phyloP scores from a whole-genome alignment of 768 basidiomycete genomes.

The Tylopilus plumbeoviolaceoides region DNA sequence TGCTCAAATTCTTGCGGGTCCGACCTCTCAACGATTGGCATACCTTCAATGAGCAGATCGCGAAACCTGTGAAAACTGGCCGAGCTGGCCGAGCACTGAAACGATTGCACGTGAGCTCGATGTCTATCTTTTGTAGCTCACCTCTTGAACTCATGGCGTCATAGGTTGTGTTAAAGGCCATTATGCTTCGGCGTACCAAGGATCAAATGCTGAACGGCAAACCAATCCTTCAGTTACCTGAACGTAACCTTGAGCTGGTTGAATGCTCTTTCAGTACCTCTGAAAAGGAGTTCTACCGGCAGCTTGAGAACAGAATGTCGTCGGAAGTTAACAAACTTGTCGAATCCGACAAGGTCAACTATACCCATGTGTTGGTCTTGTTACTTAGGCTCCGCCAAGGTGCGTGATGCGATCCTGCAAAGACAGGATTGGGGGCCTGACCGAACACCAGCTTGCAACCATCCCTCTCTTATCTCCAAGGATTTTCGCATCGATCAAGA shows the following conservation, averaged over 20 bases:
- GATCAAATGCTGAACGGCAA: constrained; percentile 71
- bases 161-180: constrained; percentile 72
- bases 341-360: constrained; percentile 48
- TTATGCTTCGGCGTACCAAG: constrained; percentile 91
- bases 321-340: constrained; percentile 65
- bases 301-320: constrained; percentile 65
- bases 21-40: constrained; percentile 78
- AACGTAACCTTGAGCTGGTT: constrained; percentile 63
- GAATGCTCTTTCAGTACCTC: constrained; percentile 72
- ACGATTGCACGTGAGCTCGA: constrained; percentile 60
- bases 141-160: neutral
- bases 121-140: neutral
- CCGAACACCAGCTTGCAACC: constrained; percentile 70
- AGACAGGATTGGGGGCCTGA: neutral
- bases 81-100: constrained; percentile 70
- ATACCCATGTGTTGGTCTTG: constrained; percentile 67
- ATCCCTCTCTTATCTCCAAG: constrained; percentile 77
- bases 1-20: constrained; percentile 84
- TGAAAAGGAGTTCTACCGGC: constrained; percentile 77
- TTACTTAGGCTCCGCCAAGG: constrained; percentile 88
- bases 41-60: constrained; percentile 75
- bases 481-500: constrained; percentile 72
- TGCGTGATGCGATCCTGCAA: constrained; percentile 27
- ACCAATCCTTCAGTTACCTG: constrained; percentile 76
- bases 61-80: constrained; percentile 72